Conservation (phyloP, 257 asterid species). For the Solanum chiquidenum region DNA sequence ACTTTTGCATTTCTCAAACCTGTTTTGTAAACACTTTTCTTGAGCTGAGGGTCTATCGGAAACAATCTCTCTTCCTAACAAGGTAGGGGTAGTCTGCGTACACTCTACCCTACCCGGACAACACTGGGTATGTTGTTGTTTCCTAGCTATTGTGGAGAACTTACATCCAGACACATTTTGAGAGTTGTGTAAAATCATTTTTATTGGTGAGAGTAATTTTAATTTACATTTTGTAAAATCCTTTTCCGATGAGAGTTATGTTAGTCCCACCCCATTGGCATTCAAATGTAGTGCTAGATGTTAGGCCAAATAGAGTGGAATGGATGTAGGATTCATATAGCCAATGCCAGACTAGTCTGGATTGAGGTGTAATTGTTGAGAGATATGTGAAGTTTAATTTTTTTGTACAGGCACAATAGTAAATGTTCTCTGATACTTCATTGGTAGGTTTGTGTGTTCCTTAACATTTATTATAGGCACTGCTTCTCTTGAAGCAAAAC, state of each 20-base stretch:
- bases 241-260: background rate
- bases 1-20: background rate
- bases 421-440: background rate
- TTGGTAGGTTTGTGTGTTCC: constrained; percentile 9
- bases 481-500: constrained; percentile 88
- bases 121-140: background rate
- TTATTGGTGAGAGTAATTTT: background rate
- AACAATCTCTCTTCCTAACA: background rate
- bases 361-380: background rate
- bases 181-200: background rate
- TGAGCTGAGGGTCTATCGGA: background rate
- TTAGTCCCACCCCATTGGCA: background rate
- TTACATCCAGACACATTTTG: background rate
- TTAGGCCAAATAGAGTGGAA: background rate
- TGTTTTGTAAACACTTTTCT: background rate
- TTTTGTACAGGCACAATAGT: background rate
- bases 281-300: background rate
- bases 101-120: background rate
- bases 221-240: background rate
- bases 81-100: background rate
- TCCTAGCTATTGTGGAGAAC: background rate
- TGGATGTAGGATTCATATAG: background rate
- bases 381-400: background rate
- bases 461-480: constrained; percentile 54
- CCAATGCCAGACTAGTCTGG: background rate